Percentiles rank a stretch among this genome's conserved stretches.
phyloP scores from a whole-genome alignment of 441 rosid species.

The Eugenia klotzschiana region DNA sequence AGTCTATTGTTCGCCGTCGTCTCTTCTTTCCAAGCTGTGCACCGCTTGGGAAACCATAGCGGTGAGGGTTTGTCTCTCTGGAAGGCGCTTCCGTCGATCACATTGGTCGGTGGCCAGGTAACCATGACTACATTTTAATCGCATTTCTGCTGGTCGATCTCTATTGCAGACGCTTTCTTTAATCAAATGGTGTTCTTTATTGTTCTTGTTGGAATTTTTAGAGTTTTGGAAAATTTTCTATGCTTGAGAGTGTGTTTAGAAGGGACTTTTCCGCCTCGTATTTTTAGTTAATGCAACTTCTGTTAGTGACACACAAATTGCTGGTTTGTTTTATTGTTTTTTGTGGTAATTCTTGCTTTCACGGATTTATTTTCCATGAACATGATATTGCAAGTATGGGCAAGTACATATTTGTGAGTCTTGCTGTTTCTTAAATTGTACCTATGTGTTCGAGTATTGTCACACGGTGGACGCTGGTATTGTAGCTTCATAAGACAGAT shows the following conservation, averaged over 20 bases:
- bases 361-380: too few species aligned
- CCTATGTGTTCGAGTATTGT: too few species aligned
- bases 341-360: too few species aligned
- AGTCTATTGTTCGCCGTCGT: too few species aligned
- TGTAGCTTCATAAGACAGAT: too few species aligned
- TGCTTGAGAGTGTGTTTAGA: background rate
- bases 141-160: background rate
- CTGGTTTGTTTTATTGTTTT: constrained; percentile 19
- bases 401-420: too few species aligned
- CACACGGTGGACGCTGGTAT: too few species aligned
- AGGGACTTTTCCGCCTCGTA: background rate
- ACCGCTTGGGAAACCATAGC: background rate
- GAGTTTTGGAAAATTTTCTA: background rate
- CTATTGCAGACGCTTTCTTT: background rate
- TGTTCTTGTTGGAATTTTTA: background rate
- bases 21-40: too few species aligned
- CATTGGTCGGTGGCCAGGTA: background rate
- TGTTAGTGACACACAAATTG: too few species aligned
- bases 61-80: background rate
- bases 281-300: background rate
- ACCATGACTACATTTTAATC: background rate
- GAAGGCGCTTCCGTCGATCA: background rate
- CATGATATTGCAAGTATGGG: too few species aligned
- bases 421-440: too few species aligned
- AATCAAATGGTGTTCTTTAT: background rate